Evolutionary conservation across 2,329 filamentous ascomycete species (phyloP), one percentile per base, ranked within the genome.

Genomic region (Ceratocystis smalleyi): DNA sequence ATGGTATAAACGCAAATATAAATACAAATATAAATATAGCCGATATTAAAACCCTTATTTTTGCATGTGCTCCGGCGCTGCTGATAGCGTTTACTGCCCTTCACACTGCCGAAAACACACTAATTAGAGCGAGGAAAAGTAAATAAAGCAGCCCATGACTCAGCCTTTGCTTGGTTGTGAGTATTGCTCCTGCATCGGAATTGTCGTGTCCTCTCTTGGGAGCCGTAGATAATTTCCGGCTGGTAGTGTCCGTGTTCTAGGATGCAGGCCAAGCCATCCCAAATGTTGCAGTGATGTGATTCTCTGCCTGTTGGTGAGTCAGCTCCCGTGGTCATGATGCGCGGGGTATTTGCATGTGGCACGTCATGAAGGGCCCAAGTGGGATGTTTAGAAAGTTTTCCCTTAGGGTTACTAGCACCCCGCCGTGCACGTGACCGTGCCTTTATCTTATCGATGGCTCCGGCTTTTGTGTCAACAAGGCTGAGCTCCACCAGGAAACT

Each of bases 171-270:
- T 66, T 63, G 57, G 35, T 61, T 19, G 61, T 8, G 51, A 22
- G n/a, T 45, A 30, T 59, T 19, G 49, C 60, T 65, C 64, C 64
- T 65, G 64, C 64, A 65, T 65, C 51, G 64, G 64, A 62, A 63
- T 51, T 40, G 12, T 12, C 12, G 22, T 32, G 10, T 30, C 30
- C 10, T 32, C 51, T n/a, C n/a, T 17, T 17, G 24, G 12, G 5
- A n/a, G 24, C 5, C 30, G 5, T 12, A 17, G n/a, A 3, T 7
- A 17, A 32, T 17, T 55, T n/a, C 19, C 6, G 3, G 8, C n/a
- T 12, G 7, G 12, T 24, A 24, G 7, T 2, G 19, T 24, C 47
- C 24, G n/a, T 22, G 47, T n/a, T 5, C 8, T 40, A 5, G 6
- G 51, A 55, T 32, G n/a, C n/a, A 51, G 7, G 10, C 22, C 27